Conservation (phyloP, 2,329 filamentous ascomycete species). For the Davidsoniella virescens region DNA sequence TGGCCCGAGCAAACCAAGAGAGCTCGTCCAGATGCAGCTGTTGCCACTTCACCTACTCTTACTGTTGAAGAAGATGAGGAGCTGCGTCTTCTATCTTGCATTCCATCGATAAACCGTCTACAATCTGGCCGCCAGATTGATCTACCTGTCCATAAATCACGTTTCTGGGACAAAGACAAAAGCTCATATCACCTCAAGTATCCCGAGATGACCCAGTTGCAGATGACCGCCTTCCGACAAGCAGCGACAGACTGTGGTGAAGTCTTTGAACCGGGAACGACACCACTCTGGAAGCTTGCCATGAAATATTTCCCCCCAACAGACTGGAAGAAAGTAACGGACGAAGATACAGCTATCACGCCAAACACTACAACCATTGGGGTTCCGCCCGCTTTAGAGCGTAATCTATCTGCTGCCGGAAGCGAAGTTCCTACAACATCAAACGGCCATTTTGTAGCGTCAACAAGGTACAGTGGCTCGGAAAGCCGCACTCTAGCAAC, state of each 20-base stretch:
- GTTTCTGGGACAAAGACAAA: conserved; percentile 41
- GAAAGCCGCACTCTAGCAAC: not conserved
- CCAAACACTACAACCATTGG: not conserved
- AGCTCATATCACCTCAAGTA: conserved; percentile 45
- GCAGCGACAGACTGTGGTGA: conserved; percentile 35
- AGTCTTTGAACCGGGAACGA: conserved; percentile 34
- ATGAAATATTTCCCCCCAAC: conserved; percentile 42
- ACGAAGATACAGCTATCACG: not conserved
- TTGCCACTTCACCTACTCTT: conserved; percentile 20
- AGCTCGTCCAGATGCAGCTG: conserved; percentile 30
- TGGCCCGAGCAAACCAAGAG: conserved; percentile 34
- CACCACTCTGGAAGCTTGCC: conserved; percentile 37
- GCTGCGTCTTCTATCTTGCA: conserved; percentile 28
- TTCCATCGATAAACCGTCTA: conserved; percentile 33
- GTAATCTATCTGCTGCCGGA: not conserved
- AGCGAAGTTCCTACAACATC: no score
- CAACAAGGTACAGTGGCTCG: not conserved
- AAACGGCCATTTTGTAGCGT: no score
- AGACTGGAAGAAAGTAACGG: conserved; percentile 14
- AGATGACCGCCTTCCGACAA: conserved; percentile 37
- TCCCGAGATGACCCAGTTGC: conserved; percentile 45
- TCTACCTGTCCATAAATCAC: conserved; percentile 35
- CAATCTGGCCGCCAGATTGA: conserved; percentile 42
- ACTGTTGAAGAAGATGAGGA: conserved; percentile 25
- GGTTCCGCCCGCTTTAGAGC: not conserved